Conservation (phyloP, 2,329 filamentous ascomycete genomes). For the Cordyceps tenuipes region DNA sequence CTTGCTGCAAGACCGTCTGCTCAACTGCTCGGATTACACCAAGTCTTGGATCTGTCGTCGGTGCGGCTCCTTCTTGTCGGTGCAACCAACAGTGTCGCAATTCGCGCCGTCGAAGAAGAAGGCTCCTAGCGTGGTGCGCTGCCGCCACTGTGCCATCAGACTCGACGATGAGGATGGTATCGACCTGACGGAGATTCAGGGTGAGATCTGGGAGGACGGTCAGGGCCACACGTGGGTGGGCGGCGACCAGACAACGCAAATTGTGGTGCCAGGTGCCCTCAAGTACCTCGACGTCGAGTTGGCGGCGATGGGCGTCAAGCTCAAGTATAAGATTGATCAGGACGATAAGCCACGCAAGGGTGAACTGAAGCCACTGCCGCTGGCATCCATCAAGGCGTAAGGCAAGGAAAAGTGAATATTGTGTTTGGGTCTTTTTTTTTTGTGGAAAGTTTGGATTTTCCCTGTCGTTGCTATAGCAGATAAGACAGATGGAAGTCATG, state of each 20-base stretch:
- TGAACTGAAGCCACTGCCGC: conserved; percentile 34
- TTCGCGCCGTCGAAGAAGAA: conserved; percentile 54
- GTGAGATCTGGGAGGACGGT: conserved; percentile 89
- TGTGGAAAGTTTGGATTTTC: neutral
- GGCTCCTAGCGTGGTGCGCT: conserved; percentile 63
- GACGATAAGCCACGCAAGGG: conserved; percentile 58
- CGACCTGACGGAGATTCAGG: conserved; percentile 48
- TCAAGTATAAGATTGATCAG: conserved; percentile 65
- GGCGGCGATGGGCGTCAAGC: conserved; percentile 89
- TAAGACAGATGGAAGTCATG: neutral
- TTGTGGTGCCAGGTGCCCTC: conserved; percentile 87
- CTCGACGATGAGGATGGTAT: conserved; percentile 50
- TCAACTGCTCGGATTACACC: conserved; percentile 95
- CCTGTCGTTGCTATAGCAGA: neutral
- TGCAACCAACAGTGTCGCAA: conserved; percentile 67
- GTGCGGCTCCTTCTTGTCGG: conserved; percentile 86
- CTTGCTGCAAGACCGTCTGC: conserved; percentile 84
- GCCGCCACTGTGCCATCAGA: conserved; percentile 64
- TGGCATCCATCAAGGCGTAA: conserved; percentile 12
- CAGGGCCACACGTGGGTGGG: conserved; percentile 76
- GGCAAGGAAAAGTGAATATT: neutral
- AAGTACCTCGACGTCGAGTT: conserved; percentile 92
- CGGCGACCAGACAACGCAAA: conserved; percentile 81
- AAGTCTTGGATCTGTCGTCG: conserved; percentile 80
- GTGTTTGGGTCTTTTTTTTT: neutral